These are phyloP conservation scores for Physcomitrium patens DNA, from an alignment of 225 moss, liverwort and hornwort genomes.

Conservation along the genomic window DNA sequence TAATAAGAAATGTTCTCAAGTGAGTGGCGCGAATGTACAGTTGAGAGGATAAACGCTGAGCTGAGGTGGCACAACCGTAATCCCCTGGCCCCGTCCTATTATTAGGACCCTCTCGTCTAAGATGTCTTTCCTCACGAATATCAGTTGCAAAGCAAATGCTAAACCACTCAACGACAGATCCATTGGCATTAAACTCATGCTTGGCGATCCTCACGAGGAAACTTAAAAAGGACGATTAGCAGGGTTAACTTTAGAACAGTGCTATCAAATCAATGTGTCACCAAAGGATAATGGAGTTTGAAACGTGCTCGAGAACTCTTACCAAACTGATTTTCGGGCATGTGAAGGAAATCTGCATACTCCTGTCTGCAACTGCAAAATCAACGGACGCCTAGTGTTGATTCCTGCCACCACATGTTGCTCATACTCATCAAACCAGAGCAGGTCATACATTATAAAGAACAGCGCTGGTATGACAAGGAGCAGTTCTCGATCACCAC, in stretches of 20 bases:
- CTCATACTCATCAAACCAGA: background rate
- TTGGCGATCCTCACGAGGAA: no score
- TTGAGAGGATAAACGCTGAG: slow-evolving; percentile 85
- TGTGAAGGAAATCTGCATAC: slow-evolving; percentile 90
- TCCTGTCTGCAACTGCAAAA: slow-evolving; percentile 77
- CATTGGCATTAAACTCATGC: background rate
- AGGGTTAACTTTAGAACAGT: no score
- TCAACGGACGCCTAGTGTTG: slow-evolving; percentile 83
- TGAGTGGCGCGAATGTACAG: slow-evolving; percentile 36
- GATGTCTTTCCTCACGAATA: slow-evolving; percentile 74
- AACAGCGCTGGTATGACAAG: background rate
- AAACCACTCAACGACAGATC: background rate
- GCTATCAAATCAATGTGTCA: background rate
- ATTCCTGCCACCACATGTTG: slow-evolving; percentile 54
- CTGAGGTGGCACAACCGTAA: slow-evolving; percentile 84
- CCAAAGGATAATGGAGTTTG: background rate
- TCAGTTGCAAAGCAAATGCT: slow-evolving; percentile 44
- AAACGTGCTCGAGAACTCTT: background rate
- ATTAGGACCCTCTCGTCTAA: slow-evolving; percentile 83
- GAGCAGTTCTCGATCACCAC: background rate
- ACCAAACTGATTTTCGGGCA: slow-evolving; percentile 78
- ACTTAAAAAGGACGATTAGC: no score
- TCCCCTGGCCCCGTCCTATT: slow-evolving; percentile 81
- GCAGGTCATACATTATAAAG: background rate
- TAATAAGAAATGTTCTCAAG: background rate